A percentile compares a stretch with the other conserved stretches of the same genome.
Conservation (phyloP, 1,284 basidiomycete species). For the Ceratobasidium sp. region DNA sequence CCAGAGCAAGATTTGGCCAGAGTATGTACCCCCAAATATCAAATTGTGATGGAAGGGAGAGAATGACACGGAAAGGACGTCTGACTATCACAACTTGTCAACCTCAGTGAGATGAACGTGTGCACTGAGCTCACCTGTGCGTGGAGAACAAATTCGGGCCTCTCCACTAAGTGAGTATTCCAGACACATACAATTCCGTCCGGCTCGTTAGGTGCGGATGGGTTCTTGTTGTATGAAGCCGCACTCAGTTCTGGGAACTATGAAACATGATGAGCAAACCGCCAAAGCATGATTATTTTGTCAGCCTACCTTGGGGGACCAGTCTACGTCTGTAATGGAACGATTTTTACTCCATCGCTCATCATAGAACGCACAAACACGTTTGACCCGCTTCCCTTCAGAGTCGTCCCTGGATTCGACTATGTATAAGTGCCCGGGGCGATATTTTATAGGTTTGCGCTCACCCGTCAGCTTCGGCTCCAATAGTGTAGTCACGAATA, state of each 20-base stretch:
- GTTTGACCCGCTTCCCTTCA: conserved; percentile 86
- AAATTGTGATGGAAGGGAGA: conserved; percentile 98
- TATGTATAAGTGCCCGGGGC: conserved; percentile 19
- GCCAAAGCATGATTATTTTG: background rate
- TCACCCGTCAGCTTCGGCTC: conserved; percentile 73
- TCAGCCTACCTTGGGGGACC: conserved; percentile 85
- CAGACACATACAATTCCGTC: conserved; percentile 97
- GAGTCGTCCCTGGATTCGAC: conserved; percentile 73
- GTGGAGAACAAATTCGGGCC: conserved; percentile 97
- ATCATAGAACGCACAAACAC: conserved; percentile 86
- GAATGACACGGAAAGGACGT: conserved; percentile 94
- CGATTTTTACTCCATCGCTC: conserved; percentile 88
- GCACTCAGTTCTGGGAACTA: conserved; percentile 95
- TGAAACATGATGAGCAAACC: conserved; percentile 19
- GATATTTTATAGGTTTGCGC: conserved; percentile 48
- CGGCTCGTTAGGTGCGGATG: conserved; percentile 87
- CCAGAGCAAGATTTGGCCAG: conserved; percentile 97
- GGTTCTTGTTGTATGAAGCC: conserved; percentile 96
- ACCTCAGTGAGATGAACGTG: conserved; percentile 8
- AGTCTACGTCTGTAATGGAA: conserved; percentile 94
- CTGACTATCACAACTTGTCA: conserved; percentile 66
- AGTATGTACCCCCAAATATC: conserved; percentile 96
- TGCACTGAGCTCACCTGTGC: conserved; percentile 71
- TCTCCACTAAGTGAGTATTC: conserved; percentile 93
- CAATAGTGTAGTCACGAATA: conserved; percentile 91